These are phyloP conservation scores for Venturia pyrina DNA, from an alignment of 2,329 filamentous ascomycete species.

Conservation along the genomic window DNA sequence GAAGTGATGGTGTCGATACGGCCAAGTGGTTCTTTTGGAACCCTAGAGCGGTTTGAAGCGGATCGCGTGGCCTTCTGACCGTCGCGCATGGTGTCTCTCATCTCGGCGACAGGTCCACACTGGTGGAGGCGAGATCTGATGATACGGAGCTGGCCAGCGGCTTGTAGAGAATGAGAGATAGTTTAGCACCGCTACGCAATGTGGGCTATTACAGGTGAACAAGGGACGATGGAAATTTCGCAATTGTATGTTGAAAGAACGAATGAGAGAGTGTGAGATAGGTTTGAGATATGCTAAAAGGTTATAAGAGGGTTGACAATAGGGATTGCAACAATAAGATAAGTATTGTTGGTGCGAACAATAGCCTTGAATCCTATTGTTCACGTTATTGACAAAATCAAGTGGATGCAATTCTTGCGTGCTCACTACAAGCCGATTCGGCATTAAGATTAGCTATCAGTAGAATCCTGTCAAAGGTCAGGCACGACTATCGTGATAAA, in stretches of 20 bases:
- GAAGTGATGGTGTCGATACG: neutral
- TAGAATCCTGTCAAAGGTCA: too few relatives aligned
- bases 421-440: too few relatives aligned
- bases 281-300: neutral
- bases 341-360: neutral
- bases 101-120: neutral
- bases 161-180: neutral
- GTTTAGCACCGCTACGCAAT: neutral
- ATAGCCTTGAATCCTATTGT: neutral
- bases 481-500: neutral
- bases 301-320: neutral
- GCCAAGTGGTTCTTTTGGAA: slow-evolving; percentile 4
- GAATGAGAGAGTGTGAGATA: neutral
- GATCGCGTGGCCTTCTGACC: neutral
- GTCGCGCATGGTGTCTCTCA: slow-evolving; percentile 2
- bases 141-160: neutral
- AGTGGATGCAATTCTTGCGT: neutral
- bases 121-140: neutral
- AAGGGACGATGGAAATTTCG: neutral
- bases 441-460: too few relatives aligned
- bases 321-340: neutral
- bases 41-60: neutral
- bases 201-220: neutral
- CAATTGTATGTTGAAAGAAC: neutral
- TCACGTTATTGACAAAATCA: neutral